Conservation (phyloP, 148 eudicot genomes). For the Pouteria glomerata region DNA sequence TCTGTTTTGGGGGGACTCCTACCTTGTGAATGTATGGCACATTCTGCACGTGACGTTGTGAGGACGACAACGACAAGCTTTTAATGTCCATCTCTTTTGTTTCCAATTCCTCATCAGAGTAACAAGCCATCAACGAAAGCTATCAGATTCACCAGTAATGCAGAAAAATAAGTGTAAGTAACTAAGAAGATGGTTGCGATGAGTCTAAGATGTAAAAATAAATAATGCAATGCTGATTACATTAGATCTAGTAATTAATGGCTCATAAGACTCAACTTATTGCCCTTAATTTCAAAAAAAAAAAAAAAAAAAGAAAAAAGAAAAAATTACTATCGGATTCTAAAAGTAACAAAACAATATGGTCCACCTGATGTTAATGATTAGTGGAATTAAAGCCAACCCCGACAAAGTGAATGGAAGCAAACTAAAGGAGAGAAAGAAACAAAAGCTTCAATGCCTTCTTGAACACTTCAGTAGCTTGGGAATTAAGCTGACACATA, state of each 20-base stretch:
- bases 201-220: no score
- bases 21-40: constrained; percentile 44
- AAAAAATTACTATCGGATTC: background rate
- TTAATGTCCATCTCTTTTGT: constrained; percentile 34
- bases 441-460: background rate
- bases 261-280: no score
- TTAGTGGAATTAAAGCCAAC: background rate
- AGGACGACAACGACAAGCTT: constrained; percentile 30
- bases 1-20: constrained; percentile 53
- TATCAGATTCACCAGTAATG: background rate
- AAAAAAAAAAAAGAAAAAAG: no score
- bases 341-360: background rate
- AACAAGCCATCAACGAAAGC: constrained; percentile 10
- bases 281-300: no score
- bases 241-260: background rate
- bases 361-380: background rate
- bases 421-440: background rate
- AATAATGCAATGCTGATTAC: background rate
- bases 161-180: background rate
- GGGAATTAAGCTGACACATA: constrained; percentile 7
- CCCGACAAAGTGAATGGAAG: background rate
- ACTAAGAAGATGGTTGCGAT: background rate
- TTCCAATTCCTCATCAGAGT: constrained; percentile 16
- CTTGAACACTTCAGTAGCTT: background rate
- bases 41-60: constrained; percentile 17